A percentile compares a stretch with the other conserved stretches of the same genome.
Evolutionary conservation across 1,284 basidiomycete genomes (phyloP).

Genomic region (Entoloma clypeatum): DNA sequence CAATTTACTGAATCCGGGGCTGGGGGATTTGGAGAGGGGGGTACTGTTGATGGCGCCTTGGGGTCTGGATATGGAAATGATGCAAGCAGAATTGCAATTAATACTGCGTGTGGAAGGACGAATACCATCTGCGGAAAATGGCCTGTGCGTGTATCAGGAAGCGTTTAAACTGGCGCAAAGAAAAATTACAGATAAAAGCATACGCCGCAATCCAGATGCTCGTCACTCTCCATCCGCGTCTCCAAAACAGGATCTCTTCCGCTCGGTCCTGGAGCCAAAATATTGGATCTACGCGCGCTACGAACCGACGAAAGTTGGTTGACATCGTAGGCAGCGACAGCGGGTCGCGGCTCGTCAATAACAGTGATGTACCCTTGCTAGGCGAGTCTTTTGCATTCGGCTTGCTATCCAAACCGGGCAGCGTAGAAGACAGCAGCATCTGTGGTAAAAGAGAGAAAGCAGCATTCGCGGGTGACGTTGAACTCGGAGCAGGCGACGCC

Average conservation of each 20-base stretch:
- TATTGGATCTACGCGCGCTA: slow-evolving; percentile 59
- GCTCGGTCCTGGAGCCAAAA: slow-evolving; percentile 78
- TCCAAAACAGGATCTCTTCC: slow-evolving; percentile 75
- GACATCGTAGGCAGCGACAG: slow-evolving; percentile 70
- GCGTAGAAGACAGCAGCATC: slow-evolving; percentile 30
- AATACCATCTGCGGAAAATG: slow-evolving; percentile 64
- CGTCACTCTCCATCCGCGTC: slow-evolving; percentile 62
- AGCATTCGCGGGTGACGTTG: slow-evolving; percentile 27
- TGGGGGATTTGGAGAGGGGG: slow-evolving; percentile 13
- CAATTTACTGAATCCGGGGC: slow-evolving; percentile 50
- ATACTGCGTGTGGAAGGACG: slow-evolving; percentile 54
- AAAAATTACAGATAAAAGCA: slow-evolving; percentile 61
- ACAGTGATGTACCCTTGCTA: slow-evolving; percentile 12
- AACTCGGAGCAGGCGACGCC: too few species aligned
- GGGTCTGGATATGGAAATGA: slow-evolving; percentile 45
- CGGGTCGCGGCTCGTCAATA: slow-evolving; percentile 47
- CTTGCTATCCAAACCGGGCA: slow-evolving; percentile 9
- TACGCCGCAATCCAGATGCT: slow-evolving; percentile 64
- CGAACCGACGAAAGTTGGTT: slow-evolving; percentile 69
- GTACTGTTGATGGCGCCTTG: slow-evolving; percentile 7
- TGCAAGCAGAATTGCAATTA: slow-evolving; percentile 55
- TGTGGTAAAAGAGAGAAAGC: slow-evolving; percentile 35
- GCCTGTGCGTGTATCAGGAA: slow-evolving; percentile 37
- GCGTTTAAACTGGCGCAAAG: slow-evolving; percentile 1
- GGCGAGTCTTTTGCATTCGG: slow-evolving; percentile 4